Percentiles rank a stretch among this genome's conserved stretches.
Evolutionary conservation across 805 yeast genomes (phyloP).

Genomic region (Candida nonsorbophila): DNA sequence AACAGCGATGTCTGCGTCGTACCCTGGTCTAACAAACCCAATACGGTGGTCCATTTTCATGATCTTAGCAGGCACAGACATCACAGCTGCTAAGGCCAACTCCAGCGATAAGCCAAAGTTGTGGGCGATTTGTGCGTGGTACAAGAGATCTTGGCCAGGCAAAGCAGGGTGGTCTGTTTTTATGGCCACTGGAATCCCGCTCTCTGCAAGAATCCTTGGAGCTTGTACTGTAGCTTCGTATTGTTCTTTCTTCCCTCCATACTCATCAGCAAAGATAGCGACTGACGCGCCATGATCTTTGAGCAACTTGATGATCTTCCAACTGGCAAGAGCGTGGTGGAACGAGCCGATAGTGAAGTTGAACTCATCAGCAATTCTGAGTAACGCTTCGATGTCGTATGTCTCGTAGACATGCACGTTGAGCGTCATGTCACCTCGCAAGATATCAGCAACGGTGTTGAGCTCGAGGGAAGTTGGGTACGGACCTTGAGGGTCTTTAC

Average conservation of each 20-base stretch:
- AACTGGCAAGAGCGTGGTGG: constrained; percentile 6
- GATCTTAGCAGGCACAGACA: constrained; percentile 5
- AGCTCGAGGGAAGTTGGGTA: constrained; percentile 4
- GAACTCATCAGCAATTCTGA: constrained; percentile 6
- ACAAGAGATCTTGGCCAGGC: constrained; percentile 6
- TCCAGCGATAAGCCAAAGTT: constrained; percentile 3
- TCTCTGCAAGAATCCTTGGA: constrained; percentile 4
- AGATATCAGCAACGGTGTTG: constrained; percentile 2
- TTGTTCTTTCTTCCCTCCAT: constrained; percentile 5
- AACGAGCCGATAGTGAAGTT: constrained; percentile 2
- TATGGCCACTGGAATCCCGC: constrained; percentile 4
- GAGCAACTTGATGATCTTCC: constrained; percentile 2
- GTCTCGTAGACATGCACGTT: constrained; percentile 4
- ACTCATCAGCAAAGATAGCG: constrained; percentile 5
- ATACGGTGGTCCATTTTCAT: constrained; percentile 5
- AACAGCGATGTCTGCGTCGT: constrained; percentile 2
- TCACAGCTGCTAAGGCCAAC: constrained; percentile 2
- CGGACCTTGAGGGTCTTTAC: background rate
- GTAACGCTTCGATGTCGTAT: constrained; percentile 4
- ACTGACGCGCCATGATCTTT: constrained; percentile 1
- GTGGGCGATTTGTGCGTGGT: constrained; percentile 5
- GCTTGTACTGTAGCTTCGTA: constrained; percentile 5
- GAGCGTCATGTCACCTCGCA: constrained; percentile 4
- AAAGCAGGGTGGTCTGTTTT: constrained; percentile 6
- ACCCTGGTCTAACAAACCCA: constrained; percentile 4